These are phyloP conservation scores for Solanum hybrid DNA, from an alignment of 305 asterid species.

Conservation along the genomic window DNA sequence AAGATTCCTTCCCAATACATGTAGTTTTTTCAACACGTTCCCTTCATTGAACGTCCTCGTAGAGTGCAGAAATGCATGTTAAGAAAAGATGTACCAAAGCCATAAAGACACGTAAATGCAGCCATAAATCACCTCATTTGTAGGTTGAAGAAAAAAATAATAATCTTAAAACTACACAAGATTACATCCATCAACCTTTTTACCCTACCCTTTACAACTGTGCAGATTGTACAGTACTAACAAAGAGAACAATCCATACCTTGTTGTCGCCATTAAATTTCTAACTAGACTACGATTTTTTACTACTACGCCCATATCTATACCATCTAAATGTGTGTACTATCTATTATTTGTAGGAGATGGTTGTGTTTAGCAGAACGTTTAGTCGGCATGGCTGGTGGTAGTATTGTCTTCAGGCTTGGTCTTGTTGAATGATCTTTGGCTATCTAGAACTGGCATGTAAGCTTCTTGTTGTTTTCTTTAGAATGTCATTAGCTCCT, in stretches of 20 bases:
- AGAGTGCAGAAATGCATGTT: background rate
- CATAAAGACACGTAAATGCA: slow-evolving; percentile 2
- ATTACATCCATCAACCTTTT: background rate
- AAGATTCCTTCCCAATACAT: background rate
- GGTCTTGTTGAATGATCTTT: slow-evolving; percentile 30
- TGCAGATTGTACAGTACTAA: slow-evolving; percentile 1
- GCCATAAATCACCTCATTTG: background rate
- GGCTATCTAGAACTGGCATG: slow-evolving; percentile 37
- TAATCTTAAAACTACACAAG: background rate
- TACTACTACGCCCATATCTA: background rate
- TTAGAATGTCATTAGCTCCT: slow-evolving; percentile 26
- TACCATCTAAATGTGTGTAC: background rate
- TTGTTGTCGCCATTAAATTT: background rate
- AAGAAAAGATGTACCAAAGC: background rate
- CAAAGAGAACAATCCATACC: background rate
- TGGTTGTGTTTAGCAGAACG: background rate
- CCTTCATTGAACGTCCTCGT: background rate
- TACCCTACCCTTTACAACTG: background rate
- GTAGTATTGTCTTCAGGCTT: slow-evolving; percentile 14
- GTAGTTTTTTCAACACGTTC: background rate
- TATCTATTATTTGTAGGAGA: background rate
- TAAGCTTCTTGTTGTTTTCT: slow-evolving; percentile 44
- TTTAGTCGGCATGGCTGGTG: background rate
- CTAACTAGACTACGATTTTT: background rate
- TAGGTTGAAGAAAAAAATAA: background rate